Base-by-base conservation (phyloP, 768 basidiomycete species). In the Epithele typhae region DNA sequence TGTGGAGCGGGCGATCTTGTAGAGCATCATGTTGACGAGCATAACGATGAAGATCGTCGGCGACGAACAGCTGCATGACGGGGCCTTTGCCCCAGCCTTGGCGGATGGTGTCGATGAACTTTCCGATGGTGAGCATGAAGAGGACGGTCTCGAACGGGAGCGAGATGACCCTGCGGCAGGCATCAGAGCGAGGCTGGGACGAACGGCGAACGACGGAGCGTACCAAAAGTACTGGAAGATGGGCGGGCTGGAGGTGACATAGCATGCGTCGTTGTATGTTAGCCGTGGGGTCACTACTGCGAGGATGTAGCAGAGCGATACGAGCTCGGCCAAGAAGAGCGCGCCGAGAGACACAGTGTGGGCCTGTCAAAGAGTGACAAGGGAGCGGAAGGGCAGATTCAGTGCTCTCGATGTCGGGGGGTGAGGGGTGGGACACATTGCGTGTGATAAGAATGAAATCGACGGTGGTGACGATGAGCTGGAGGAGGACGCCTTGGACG, bases 361-460 rank as follows among this genome's bases (percentile, higher is more conserved):
- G 30, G 51, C 14, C 49, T 44, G 40, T 56, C 45, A 40, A 53
- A 61, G 5, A 61, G 49, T 1, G 60, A 58, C 32, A 57, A 58
- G 3, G 59, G 58, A 11, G 27, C 33, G 15, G 32, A 17, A 8
- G 5, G 19, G 34, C 17, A 17, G 10, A 10, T 19, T 12, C 35
- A 36, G n/a, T n/a, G n/a, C n/a, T n/a, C 15, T 8, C 35, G 14
- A 12, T 23, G 22, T 12, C n/a, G 17, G n/a, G n/a, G n/a, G n/a
- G 40, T 2, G 2, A 1, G 27, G 37, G 17, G 21, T 9, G 15
- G 15, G 6, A 37, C 58, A 19, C 21, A 59, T 58, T 56, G 11
- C 60, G 58, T 5, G 50, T 54, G 12, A 62, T 50, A 19, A 62
- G 55, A 25, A 62, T 56, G 33, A 55, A 45, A 34, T 62, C 60